phyloP scores from a whole-genome alignment of 2,329 filamentous ascomycete genomes.

The Didymella arachidicola region DNA sequence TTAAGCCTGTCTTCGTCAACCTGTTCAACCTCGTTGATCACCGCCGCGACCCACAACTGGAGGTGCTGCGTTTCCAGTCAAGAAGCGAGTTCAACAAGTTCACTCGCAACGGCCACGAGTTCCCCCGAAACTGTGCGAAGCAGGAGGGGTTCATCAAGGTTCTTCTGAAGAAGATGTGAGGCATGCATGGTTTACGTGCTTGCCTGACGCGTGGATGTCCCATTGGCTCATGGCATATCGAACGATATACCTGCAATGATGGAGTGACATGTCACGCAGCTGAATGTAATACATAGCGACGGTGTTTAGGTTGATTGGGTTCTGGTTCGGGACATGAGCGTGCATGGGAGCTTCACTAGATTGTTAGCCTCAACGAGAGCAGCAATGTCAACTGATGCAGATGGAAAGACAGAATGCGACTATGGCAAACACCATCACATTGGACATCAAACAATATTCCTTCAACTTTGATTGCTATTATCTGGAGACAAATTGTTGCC shows the following conservation, averaged over 20 bases:
- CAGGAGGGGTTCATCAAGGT: constrained; percentile 32
- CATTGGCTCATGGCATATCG: not conserved
- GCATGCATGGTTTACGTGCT: not conserved
- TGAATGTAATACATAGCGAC: not conserved
- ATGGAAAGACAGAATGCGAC: not conserved
- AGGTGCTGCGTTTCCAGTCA: constrained; percentile 26
- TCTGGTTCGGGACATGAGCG: not conserved
- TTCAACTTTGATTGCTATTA: not conserved
- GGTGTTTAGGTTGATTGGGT: not conserved
- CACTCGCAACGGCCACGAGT: constrained; percentile 25
- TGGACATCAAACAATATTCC: not conserved
- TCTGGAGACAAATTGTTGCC: not conserved
- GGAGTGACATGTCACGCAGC: not conserved
- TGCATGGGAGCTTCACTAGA: not conserved
- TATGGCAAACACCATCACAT: not conserved
- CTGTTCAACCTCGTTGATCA: constrained; percentile 37
- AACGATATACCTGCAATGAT: not conserved
- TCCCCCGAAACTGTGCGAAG: constrained; percentile 34
- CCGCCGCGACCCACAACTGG: constrained; percentile 28
- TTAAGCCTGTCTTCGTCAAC: constrained; percentile 36
- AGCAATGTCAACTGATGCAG: not conserved
- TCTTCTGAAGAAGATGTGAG: constrained; percentile 23
- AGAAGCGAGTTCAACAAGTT: constrained; percentile 25
- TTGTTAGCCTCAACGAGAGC: not conserved
- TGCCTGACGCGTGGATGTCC: not conserved